Base-by-base conservation (phyloP, 2,329 filamentous ascomycete species). In the Aspergillus hiratsukae region DNA sequence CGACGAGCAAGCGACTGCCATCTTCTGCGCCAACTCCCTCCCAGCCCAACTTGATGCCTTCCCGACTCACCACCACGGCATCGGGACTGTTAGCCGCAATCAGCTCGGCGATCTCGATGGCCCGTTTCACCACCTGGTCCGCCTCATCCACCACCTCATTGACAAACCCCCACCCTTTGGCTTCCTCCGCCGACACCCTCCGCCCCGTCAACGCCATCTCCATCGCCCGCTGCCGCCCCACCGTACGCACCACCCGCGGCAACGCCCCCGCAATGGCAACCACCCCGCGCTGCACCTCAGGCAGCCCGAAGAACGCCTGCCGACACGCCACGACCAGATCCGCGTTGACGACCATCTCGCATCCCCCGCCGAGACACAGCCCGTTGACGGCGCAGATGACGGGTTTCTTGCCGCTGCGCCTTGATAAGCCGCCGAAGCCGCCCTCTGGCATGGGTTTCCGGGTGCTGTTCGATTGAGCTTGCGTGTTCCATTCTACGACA, bases 371-470 rank as follows among this genome's bases (percentile, higher is more conserved):
- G 41, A 89, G 80, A 55, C 87, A 89, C 14, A 89, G 76, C 1
- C 89, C 89, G 66, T 91, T 90, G 23, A 92, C 86, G 0, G 89
- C 89, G 3, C 85, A 87, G 21, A 93, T 80, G 45, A 93, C 78
- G 3, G 89, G 89, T 66, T 93, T 93, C 48, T 71, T 71, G n/a
- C 78, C 77, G 8, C 64, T 66, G 27, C 78, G 74, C 17, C 74
- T 73, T 17, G 77, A 76, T 6, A 81, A 69, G 1, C 74, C 75
- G 35, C 70, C 75, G 56, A 78, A 78, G 11, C 76, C 76, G 7
- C 64, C 67, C 10, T 64, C 45, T 4, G 73, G 72, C 51, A 67
- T 64, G 25, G 7, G 37, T 25, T 45, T n/a, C 37, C 37, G 17
- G 29, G n/a, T 46, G 6, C 19, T 46, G 46, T 56, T 59, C 55